Conservation (phyloP, 192 early-diverging fungal species). For the Martensiomyces pterosporus region DNA sequence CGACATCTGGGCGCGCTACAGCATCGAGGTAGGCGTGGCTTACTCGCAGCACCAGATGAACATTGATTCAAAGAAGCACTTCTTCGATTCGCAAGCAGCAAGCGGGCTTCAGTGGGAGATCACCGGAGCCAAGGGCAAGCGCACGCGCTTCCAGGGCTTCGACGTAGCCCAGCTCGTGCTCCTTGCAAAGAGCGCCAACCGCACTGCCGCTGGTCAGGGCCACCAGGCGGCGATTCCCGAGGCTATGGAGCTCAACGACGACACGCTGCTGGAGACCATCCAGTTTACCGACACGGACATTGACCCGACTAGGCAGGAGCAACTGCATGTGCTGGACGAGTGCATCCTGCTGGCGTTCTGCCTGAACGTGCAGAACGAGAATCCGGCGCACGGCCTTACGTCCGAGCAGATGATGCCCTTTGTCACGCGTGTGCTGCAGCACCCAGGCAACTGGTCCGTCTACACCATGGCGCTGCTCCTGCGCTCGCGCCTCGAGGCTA, state of each 20-base stretch:
- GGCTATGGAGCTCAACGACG: conserved; percentile 83
- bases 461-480: conserved; percentile 93
- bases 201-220: conserved; percentile 26
- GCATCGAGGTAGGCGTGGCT: conserved; percentile 76
- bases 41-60: conserved; percentile 75
- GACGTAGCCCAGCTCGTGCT: conserved; percentile 90
- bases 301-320: conserved; percentile 55
- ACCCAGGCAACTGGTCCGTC: conserved; percentile 97
- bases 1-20: conserved; percentile 57
- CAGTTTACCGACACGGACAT: conserved; percentile 54
- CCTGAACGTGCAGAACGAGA: conserved; percentile 93
- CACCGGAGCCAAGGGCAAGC: conserved; percentile 83
- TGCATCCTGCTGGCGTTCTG: conserved; percentile 84
- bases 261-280: conserved; percentile 83
- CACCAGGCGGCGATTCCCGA: conserved; percentile 55
- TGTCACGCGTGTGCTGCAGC: conserved; percentile 83
- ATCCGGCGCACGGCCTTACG: conserved; percentile 89
- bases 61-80: conserved; percentile 57
- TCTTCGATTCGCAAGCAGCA: conserved; percentile 69
- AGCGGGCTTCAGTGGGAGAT: conserved; percentile 82
- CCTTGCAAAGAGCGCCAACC: conserved; percentile 69
- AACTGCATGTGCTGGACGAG: conserved; percentile 79
- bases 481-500: conserved; percentile 83
- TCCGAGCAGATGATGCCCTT: conserved; percentile 95
- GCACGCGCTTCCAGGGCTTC: conserved; percentile 89